Base-by-base conservation (phyloP, 164 flowering plant genomes). In the Macadamia integrifolia region DNA sequence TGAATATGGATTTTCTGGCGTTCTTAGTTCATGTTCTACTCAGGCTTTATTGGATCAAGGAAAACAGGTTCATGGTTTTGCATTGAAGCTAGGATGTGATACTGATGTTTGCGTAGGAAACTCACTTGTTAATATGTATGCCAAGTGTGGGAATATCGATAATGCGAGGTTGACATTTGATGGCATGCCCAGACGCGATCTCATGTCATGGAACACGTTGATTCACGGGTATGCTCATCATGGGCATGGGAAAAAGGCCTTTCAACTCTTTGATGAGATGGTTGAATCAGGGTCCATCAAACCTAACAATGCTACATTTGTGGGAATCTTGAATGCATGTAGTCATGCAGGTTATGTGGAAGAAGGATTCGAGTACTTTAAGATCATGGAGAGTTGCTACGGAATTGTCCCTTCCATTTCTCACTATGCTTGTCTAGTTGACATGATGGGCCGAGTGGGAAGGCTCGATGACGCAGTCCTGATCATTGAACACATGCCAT, bases 211-310 rank as follows among this genome's bases (percentile, higher is more conserved):
- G 71, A 73, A 73, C 42, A 64, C 76, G 9, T 42, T 73, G 60
- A 73, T 73, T 62, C 76, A 68, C 64, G 76, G 68, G 9, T 68
- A 68, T 68, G 76, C 76, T 58, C 65, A 64, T 64, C 72, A 73
- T 68, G 76, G 76, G 28, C 58, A 48, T 63, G 72, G 65, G 52
- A 50, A 11, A 35, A 55, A 58, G 44, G 76, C 72, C 9, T 64
- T 68, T 68, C 64, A 42, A 64, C 60, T 65, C 13, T 68, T 73
- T 68, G 64, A 59, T 64, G 63, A 64, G 68, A 73, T 73, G 75
- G 30, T 62, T 58, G 64, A 32, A 3, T 46, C 32, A 13, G 71
- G 55, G n/a, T n/a, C n/a, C 50, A 23, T 62, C n/a, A 9, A 46
- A 50, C 76, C 76, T 58, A 58, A 73, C 48, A 49, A 64, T 52